These are phyloP conservation scores for Diphasiastrum complanatum DNA, from an alignment of 83 land plant species.

Conservation along the genomic window DNA sequence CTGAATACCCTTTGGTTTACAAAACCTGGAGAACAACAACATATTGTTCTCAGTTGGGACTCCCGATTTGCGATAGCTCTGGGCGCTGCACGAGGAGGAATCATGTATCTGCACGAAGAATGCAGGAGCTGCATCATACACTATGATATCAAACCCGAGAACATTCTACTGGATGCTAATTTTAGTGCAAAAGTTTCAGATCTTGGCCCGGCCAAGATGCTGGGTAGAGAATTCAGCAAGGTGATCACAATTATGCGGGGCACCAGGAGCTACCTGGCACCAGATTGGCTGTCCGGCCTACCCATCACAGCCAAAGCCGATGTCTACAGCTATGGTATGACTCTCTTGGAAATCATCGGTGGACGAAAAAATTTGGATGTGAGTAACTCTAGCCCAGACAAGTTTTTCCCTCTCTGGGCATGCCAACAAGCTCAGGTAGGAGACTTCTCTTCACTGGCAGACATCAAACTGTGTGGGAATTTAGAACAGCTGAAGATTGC, in stretches of 20 bases:
- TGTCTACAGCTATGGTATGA: constrained; percentile 15
- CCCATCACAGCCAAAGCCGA: constrained; percentile 10
- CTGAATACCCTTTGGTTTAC: not conserved
- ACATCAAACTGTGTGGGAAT: too few species aligned
- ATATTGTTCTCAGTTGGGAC: not conserved
- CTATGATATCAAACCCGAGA: constrained; percentile 16
- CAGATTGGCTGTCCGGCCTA: constrained; percentile 6
- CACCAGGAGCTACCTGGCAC: constrained; percentile 24
- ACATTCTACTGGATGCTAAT: constrained; percentile 8
- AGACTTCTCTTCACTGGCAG: too few species aligned
- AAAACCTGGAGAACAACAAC: not conserved
- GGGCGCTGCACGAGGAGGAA: not conserved
- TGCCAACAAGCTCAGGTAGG: too few species aligned
- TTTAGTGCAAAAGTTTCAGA: constrained; percentile 6
- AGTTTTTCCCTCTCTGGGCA: too few species aligned
- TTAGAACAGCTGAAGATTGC: too few species aligned
- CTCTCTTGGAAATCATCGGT: constrained; percentile 1
- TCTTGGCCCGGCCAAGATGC: constrained; percentile 15
- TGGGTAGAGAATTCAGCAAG: not conserved
- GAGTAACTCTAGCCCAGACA: too few species aligned
- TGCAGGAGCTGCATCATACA: constrained; percentile 4
- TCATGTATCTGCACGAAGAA: constrained; percentile 12
- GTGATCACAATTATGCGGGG: constrained; percentile 3
- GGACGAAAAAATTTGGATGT: not conserved
- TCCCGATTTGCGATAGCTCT: constrained; percentile 13